Base-by-base conservation (phyloP, 1,284 basidiomycete genomes). In the Tetrapyrgos nigripes region DNA sequence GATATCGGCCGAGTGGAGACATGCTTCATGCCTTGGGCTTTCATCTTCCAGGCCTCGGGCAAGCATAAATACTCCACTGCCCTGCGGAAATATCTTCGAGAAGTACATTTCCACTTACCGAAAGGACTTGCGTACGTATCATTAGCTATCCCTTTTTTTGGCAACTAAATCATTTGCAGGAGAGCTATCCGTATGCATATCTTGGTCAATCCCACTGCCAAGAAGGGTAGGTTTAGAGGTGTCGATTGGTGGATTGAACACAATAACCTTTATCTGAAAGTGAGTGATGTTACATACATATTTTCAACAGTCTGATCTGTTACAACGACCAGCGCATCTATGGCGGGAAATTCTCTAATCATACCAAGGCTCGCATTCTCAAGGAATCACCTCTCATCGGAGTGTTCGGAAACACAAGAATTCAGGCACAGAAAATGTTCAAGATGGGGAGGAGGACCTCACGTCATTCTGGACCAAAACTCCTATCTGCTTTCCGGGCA, bases 1-100 rank as follows among this genome's bases (percentile, higher is more conserved):
- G 76, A 78, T 49, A 74, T 80, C 56, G 74, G 76, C 0, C 66
- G 68, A 0, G 53, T 78, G 1, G 73, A 78, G 55, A 58, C 59
- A 0, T 50, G 63, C 0, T 64, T 78, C 29, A 8, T 66, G 3
- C 58, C 61, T 0, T 78, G 76, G 76, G 61, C 68, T 2, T 66
- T 47, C 9, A 60, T 75, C 8, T 76, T 75, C 58, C 62, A 62
- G 35, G 66, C 65, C 3, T 60, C 54, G 14, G 68, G 68, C 9
- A 76, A 76, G 57, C 69, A 76, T 54, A 74, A 73, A 56, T 76
- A 76, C 61, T 70, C 70, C 1, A 53, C 57, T 2, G 57, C 68
- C 17, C 61, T 73, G 59, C 47, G 62, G 11, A 57, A 58, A 13
- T 65, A 55, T 40, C 11, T 57, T 5, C 21, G 2, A 3, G 35